These are phyloP conservation scores for Phialocephala sp. DNA, from an alignment of 2,329 filamentous ascomycete species.

Conservation along the genomic window DNA sequence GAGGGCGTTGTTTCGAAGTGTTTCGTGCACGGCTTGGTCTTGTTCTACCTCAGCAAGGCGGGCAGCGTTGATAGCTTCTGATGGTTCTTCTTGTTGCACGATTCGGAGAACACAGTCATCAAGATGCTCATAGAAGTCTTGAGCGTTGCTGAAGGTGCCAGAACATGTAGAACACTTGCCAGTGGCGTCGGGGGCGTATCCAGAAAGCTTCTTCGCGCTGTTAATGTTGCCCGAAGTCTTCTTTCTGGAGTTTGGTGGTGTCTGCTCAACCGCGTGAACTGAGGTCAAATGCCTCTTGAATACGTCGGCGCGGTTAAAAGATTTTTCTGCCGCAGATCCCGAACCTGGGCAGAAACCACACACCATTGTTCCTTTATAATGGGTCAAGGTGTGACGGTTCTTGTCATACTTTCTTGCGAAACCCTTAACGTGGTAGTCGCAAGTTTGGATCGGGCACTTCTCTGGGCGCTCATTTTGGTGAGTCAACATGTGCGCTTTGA, in stretches of 20 bases:
- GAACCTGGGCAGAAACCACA: slow-evolving; percentile 94
- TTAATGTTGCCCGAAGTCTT: slow-evolving; percentile 52
- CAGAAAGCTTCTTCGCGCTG: slow-evolving; percentile 62
- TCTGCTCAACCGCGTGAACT: slow-evolving; percentile 93
- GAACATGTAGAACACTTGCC: slow-evolving; percentile 94
- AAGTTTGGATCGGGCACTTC: slow-evolving; percentile 92
- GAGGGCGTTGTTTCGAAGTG: slow-evolving; percentile 64
- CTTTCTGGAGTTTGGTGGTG: slow-evolving; percentile 86
- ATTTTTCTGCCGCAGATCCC: slow-evolving; percentile 88
- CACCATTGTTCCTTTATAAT: slow-evolving; percentile 98
- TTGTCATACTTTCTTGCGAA: slow-evolving; percentile 98
- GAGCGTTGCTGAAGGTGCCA: slow-evolving; percentile 80
- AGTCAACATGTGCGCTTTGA: slow-evolving; percentile 92
- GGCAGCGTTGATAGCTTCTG: slow-evolving; percentile 71
- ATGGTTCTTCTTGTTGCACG: slow-evolving; percentile 73
- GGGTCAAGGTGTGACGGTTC: slow-evolving; percentile 92
- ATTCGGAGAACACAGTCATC: slow-evolving; percentile 77
- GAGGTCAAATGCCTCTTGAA: slow-evolving; percentile 96
- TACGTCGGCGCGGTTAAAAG: slow-evolving; percentile 94
- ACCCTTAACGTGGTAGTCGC: slow-evolving; percentile 92
- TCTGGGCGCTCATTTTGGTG: slow-evolving; percentile 93
- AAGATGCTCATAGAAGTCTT: slow-evolving; percentile 97
- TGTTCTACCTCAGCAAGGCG: slow-evolving; percentile 70
- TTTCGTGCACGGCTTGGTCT: slow-evolving; percentile 65
- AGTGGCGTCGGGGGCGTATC: slow-evolving; percentile 76